Evolutionary conservation across 139 green algal species (phyloP).

Genomic region (Chlorokybus atmophyticus): DNA sequence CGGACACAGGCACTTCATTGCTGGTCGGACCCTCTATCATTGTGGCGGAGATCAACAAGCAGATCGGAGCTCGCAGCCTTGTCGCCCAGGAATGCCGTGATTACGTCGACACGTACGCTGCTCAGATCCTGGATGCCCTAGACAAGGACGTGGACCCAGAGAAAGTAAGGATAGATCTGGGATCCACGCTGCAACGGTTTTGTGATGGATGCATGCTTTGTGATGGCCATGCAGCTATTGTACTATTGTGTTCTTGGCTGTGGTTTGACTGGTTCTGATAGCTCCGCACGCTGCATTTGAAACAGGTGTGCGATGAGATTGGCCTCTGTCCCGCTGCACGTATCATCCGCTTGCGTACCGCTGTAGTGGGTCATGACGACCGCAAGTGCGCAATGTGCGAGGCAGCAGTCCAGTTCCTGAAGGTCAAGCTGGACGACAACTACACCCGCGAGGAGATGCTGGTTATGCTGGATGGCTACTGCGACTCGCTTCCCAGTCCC

Average conservation of each 20-base stretch:
- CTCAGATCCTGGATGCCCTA: neutral
- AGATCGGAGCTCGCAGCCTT: slow-evolving; percentile 22
- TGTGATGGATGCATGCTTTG: no score
- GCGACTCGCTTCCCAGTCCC: slow-evolving; percentile 17
- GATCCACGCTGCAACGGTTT: no score
- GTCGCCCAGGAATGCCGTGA: slow-evolving; percentile 18
- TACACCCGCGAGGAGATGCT: slow-evolving; percentile 19
- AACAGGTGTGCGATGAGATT: no score
- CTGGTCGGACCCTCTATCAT: slow-evolving; percentile 51
- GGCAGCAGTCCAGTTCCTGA: slow-evolving; percentile 17
- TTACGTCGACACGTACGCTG: slow-evolving; percentile 41
- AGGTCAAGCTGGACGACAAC: slow-evolving; percentile 30
- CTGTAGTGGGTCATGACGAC: no score
- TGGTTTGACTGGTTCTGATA: no score
- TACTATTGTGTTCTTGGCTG: no score
- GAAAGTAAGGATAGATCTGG: no score
- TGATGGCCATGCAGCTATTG: no score
- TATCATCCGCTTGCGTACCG: no score
- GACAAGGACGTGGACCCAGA: neutral
- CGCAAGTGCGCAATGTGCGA: slow-evolving; percentile 26
- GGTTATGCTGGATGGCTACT: neutral
- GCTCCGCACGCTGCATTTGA: no score
- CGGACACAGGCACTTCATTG: slow-evolving; percentile 79
- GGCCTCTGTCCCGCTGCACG: no score
- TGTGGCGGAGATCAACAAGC: slow-evolving; percentile 36